These are phyloP conservation scores for Apiospora kogelbergensis DNA, from an alignment of 2,329 filamentous ascomycete species.

Conservation along the genomic window DNA sequence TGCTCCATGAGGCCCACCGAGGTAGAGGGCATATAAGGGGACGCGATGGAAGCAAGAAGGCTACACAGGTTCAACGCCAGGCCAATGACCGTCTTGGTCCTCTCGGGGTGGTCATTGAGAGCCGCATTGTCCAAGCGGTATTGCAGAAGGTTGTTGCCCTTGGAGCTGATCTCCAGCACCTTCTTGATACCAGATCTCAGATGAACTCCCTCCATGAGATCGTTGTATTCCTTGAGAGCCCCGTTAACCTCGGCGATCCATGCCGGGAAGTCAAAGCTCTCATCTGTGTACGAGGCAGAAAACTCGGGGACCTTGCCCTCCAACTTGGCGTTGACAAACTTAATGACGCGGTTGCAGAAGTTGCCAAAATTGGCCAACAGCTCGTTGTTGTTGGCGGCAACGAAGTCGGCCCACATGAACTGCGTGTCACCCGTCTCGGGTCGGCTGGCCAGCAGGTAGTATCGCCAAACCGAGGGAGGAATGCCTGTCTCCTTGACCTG, in stretches of 20 bases:
- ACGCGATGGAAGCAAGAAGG: slow-evolving; percentile 64
- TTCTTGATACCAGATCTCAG: slow-evolving; percentile 56
- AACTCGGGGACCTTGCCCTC: slow-evolving; percentile 67
- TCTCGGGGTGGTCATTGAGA: slow-evolving; percentile 34
- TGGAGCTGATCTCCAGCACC: slow-evolving; percentile 65
- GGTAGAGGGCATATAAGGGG: slow-evolving; percentile 68
- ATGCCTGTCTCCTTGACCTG: slow-evolving; percentile 71
- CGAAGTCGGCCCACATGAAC: slow-evolving; percentile 72
- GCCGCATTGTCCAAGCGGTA: slow-evolving; percentile 41
- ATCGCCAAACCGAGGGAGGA: slow-evolving; percentile 71
- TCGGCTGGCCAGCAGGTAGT: slow-evolving; percentile 70
- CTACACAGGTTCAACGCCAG: slow-evolving; percentile 69
- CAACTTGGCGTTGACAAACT: slow-evolving; percentile 76
- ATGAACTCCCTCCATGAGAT: slow-evolving; percentile 58
- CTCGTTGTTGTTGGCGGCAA: slow-evolving; percentile 73
- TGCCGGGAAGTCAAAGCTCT: slow-evolving; percentile 47
- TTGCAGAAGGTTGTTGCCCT: slow-evolving; percentile 56
- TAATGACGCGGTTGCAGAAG: slow-evolving; percentile 71
- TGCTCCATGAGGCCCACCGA: slow-evolving; percentile 63
- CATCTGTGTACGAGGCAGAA: slow-evolving; percentile 52
- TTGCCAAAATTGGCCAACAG: slow-evolving; percentile 64
- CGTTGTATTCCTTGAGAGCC: slow-evolving; percentile 54
- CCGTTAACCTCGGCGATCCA: slow-evolving; percentile 42
- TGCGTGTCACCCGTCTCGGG: slow-evolving; percentile 73
- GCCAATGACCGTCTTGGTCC: slow-evolving; percentile 50